Evolutionary conservation across 768 basidiomycete genomes (phyloP).

Genomic region (Termitomyces titanicus): DNA sequence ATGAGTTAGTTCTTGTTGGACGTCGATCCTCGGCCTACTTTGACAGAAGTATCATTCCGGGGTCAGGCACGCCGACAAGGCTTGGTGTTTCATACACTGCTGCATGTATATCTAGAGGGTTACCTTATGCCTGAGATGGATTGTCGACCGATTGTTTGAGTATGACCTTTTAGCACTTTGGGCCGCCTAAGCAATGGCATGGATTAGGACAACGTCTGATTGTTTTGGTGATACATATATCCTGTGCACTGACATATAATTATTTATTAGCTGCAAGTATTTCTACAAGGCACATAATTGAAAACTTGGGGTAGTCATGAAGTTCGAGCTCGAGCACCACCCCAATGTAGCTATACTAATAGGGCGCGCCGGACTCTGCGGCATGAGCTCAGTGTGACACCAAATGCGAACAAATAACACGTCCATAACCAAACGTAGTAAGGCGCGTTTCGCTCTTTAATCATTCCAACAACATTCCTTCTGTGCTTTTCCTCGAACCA

Average conservation of each 20-base stretch:
- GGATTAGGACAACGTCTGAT: neutral
- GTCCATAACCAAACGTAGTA: neutral
- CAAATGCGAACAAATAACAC: constrained; percentile 8
- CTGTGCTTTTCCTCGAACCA: neutral
- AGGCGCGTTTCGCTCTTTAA: neutral
- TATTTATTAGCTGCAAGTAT: neutral
- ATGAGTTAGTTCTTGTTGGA: constrained; percentile 24
- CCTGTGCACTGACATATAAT: no score
- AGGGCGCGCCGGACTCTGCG: no score
- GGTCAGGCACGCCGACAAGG: neutral
- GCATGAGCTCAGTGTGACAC: no score
- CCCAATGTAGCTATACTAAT: no score
- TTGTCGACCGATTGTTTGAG: neutral
- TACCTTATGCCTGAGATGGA: neutral
- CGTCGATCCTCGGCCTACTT: neutral
- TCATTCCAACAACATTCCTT: neutral
- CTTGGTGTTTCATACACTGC: neutral
- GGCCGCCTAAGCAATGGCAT: no score
- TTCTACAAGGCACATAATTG: no score
- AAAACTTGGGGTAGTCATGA: no score
- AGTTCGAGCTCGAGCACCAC: no score
- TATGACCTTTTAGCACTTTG: neutral
- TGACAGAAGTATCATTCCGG: neutral
- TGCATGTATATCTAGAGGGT: neutral
- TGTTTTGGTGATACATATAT: no score